Base-by-base conservation (phyloP, 2,329 filamentous ascomycete genomes). In the Cucurbitaria berberidis region DNA sequence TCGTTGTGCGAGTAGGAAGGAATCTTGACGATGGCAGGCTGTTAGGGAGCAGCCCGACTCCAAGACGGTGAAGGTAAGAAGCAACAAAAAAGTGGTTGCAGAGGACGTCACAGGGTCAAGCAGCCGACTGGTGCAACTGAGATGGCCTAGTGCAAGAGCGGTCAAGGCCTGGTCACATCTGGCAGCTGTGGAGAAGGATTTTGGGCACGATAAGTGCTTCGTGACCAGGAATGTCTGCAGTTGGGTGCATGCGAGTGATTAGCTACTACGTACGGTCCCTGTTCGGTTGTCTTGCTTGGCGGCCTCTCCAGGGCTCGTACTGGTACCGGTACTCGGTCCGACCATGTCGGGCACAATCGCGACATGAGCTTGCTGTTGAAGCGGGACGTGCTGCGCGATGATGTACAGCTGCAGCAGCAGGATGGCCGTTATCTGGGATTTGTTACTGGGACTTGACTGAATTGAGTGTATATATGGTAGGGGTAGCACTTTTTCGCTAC, bases 11-110 rank as follows among this genome's bases (percentile, higher is more conserved):
- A 80, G 64, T 86, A 81, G 63, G 86, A 82, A 86, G 90, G 85
- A 96, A 97, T 97, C 79, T 86, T 97, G 91, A 83, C 80, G 69
- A 73, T 57, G 51, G 63, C 63, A 75, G 83, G 89, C 90, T 93
- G 89, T 84, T 60, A 63, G 64, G 70, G 73, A 76, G 73, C 72
- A 75, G 73, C 71, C 70, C 62, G 53, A 67, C 69, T 73, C 70
- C 67, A 64, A 52, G 44, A 57, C 54, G 50, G 58, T 61, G 59
- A 57, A 58, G 57, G 51, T 62, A 55, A 59, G 54, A 59, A 62
- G 45, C 54, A 55, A 56, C 51, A 57, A 68, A 62, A 63, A 57
- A 55, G 63, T 52, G 62, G 64, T 54, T 49, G 61, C 40, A 55
- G 58, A 58, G 67, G 64, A 70, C 68, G 70, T 69, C 68, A 72